Evolutionary conservation across 164 flowering plant species (phyloP).

Genomic region (Stephania japonica): DNA sequence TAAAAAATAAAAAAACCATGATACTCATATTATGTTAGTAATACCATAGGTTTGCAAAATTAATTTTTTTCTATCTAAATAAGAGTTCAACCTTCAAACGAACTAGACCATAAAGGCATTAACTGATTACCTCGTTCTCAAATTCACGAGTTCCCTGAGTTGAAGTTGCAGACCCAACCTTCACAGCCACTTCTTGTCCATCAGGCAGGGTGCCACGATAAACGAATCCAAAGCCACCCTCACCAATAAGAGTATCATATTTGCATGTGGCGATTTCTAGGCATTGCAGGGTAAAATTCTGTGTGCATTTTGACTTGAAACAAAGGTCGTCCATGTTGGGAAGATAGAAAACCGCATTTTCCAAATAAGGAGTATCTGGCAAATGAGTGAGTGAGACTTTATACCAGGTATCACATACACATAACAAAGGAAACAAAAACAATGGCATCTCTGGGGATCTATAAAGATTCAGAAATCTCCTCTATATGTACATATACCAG

Average conservation of each 20-base stretch:
- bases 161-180: constrained; percentile 77
- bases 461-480: background rate
- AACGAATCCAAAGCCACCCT: constrained; percentile 83
- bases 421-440: background rate
- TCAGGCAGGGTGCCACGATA: constrained; percentile 57
- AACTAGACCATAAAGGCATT: background rate
- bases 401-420: background rate
- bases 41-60: background rate
- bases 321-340: constrained; percentile 42
- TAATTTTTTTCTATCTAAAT: background rate
- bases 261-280: constrained; percentile 49
- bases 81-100: background rate
- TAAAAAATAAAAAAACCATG: too few relatives aligned
- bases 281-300: constrained; percentile 37
- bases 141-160: constrained; percentile 85
- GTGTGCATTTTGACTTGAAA: constrained; percentile 38
- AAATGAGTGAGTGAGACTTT: background rate
- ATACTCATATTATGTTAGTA: background rate
- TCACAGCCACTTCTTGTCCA: constrained; percentile 81
- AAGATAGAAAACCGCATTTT: constrained; percentile 52
- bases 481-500: background rate
- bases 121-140: constrained; percentile 57
- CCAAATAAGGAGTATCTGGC: constrained; percentile 5
- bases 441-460: background rate
- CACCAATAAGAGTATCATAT: constrained; percentile 67